These are phyloP conservation scores for Mytilinidion resinicola DNA, from an alignment of 495 filamentous ascomycete genomes.

Conservation along the genomic window DNA sequence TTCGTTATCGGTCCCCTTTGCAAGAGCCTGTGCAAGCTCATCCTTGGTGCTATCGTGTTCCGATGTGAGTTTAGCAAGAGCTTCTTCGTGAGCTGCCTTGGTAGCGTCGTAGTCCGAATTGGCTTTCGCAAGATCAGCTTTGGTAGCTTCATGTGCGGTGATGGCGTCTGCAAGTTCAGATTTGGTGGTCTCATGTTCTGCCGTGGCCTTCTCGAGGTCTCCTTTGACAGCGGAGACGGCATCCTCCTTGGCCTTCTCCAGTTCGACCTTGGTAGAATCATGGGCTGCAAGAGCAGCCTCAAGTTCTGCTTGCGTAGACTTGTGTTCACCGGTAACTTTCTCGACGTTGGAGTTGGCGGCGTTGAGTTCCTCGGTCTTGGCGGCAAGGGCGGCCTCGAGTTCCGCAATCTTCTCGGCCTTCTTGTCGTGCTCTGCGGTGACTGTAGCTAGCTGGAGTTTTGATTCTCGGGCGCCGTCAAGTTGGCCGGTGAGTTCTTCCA, in stretches of 20 bases:
- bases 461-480: neutral
- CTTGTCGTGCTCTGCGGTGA: constrained; percentile 6
- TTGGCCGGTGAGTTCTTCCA: neutral
- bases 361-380: constrained; percentile 1
- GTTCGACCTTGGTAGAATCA: constrained; percentile 1
- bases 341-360: constrained; percentile 11
- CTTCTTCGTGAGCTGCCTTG: neutral
- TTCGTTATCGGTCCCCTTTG: neutral
- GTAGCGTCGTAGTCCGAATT: neutral
- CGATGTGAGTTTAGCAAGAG: neutral
- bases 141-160: neutral
- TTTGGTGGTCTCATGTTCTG: neutral
- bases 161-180: neutral
- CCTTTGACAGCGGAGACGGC: constrained; percentile 2
- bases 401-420: neutral
- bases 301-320: constrained; percentile 7
- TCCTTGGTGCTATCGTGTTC: neutral
- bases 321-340: constrained; percentile 6
- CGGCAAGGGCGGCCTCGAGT: neutral
- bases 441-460: neutral
- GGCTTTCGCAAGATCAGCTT: neutral
- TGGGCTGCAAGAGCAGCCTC: constrained; percentile 6
- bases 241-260: constrained; percentile 4
- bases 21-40: neutral
- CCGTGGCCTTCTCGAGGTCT: neutral